Base-by-base conservation (phyloP, 2,329 filamentous ascomycete species). In the Aspergillus pseudotamarii region DNA sequence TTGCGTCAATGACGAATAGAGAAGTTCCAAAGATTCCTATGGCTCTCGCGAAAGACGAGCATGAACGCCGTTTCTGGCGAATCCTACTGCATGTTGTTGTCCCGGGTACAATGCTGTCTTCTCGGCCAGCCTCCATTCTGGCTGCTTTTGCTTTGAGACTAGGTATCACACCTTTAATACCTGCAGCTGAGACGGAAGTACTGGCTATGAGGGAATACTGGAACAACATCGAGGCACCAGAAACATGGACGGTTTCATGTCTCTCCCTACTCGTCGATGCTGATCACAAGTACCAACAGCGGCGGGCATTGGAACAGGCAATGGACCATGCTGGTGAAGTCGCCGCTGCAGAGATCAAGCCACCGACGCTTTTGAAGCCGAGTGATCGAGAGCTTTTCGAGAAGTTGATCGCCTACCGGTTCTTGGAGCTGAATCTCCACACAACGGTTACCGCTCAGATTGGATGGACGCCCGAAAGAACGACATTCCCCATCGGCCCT, bases 161-260 rank as follows among this genome's bases (percentile, higher is more conserved):
- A 72, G 83, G 83, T 0, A 78, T 85, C 14, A 72, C 71, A 30
- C 78, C 78, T 0, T 69, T 85, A 1, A 72, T 76, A 9, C 72
- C 76, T 1, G 75, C 70, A 0, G 83, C 83, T 0, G 78, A 80
- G 38, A 66, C 70, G 2, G 80, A 83, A 61, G 75, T 85, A 55
- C 57, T 81, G 4, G 71, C 67, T 2, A 83, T 78, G 69, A 75
- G 76, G 4, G 71, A 75, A 30, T 76, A 76, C 30, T 86, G 83
- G 83, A 84, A 83, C 61, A 80, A 76, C 11, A 64, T 83, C 4
- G 78, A 82, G 2, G 75, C 80, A 9, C 82, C 82, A 0, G 83
- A 85, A 68, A 85, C 78, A 10, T 85, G 83, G 82, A 84, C 80
- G 53, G 61, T 78, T 9, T 78, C 73, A 61, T 85, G 82, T 55